Percentiles rank a stretch among this genome's conserved stretches.
Evolutionary conservation across 495 filamentous ascomycete genomes (phyloP).

Genomic region (Glarea lozoyensis): DNA sequence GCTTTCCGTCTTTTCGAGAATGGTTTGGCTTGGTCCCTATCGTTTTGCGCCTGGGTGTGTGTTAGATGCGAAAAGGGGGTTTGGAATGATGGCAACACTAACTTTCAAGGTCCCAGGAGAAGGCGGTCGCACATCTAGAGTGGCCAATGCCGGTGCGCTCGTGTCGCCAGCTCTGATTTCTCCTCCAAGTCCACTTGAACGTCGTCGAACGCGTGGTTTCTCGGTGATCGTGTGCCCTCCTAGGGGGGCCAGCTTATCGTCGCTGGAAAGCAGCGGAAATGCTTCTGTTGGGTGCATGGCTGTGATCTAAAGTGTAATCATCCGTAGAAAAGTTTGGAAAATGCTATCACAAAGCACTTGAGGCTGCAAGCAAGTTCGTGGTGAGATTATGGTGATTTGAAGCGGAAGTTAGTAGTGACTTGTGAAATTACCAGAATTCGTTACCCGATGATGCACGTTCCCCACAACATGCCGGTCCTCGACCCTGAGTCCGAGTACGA

Average conservation of each 20-base stretch:
- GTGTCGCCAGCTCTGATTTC: constrained; percentile 24
- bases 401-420: background rate
- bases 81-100: background rate
- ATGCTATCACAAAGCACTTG: constrained; percentile 1
- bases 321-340: background rate
- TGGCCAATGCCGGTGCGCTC: constrained; percentile 19
- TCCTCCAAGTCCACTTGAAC: constrained; percentile 22
- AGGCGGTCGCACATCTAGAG: constrained; percentile 19
- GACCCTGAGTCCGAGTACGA: no score
- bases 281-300: constrained; percentile 17
- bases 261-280: constrained; percentile 16
- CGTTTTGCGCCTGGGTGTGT: constrained; percentile 15
- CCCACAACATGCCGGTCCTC: no score
- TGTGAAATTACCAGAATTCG: no score
- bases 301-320: background rate
- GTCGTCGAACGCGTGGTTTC: constrained; percentile 16
- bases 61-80: background rate
- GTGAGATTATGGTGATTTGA: no score
- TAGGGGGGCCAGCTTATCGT: constrained; percentile 11
- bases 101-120: constrained; percentile 20
- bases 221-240: constrained; percentile 4
- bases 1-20: constrained; percentile 48
- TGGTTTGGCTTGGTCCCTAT: constrained; percentile 29
- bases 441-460: no score
- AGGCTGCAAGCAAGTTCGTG: no score